phyloP scores from a whole-genome alignment of 805 yeast genomes.

The Danielia reshetovae region DNA sequence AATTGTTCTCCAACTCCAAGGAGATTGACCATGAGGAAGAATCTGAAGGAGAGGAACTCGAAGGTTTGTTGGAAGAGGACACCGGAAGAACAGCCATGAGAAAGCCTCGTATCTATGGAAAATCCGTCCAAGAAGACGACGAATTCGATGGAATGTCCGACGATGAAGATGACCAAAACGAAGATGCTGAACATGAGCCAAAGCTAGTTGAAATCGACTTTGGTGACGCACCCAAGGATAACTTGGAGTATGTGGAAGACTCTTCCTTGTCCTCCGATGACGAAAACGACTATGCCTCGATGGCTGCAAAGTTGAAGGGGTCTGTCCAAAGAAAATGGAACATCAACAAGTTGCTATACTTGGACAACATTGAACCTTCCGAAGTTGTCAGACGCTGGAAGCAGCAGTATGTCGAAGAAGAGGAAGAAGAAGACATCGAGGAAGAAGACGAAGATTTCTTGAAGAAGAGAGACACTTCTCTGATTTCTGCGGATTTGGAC shows the following conservation, averaged over 20 bases:
- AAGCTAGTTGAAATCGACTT: slow-evolving; percentile 48
- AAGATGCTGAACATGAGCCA: slow-evolving; percentile 35
- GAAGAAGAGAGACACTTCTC: slow-evolving; percentile 38
- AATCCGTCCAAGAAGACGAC: slow-evolving; percentile 45
- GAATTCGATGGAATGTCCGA: slow-evolving; percentile 40
- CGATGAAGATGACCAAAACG: slow-evolving; percentile 36
- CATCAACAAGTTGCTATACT: slow-evolving; percentile 73
- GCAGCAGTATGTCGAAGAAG: slow-evolving; percentile 44
- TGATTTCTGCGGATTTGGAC: slow-evolving; percentile 33
- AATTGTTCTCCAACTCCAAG: slow-evolving; percentile 63
- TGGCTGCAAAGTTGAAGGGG: slow-evolving; percentile 64
- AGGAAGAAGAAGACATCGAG: slow-evolving; percentile 33
- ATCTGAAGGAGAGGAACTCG: slow-evolving; percentile 37
- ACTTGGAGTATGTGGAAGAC: slow-evolving; percentile 43
- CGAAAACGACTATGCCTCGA: slow-evolving; percentile 35
- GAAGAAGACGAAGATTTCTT: slow-evolving; percentile 51
- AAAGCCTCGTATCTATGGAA: slow-evolving; percentile 51
- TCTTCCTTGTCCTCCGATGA: slow-evolving; percentile 42
- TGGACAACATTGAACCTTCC: slow-evolving; percentile 69
- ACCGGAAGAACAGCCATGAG: slow-evolving; percentile 67
- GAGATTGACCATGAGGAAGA: slow-evolving; percentile 42
- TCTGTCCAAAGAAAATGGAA: slow-evolving; percentile 62
- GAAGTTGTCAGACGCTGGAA: slow-evolving; percentile 74
- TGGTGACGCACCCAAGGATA: slow-evolving; percentile 31
- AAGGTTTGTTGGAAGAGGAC: slow-evolving; percentile 25